phyloP scores from a whole-genome alignment of 164 flowering plant genomes.

The Magnolia changhungtana region DNA sequence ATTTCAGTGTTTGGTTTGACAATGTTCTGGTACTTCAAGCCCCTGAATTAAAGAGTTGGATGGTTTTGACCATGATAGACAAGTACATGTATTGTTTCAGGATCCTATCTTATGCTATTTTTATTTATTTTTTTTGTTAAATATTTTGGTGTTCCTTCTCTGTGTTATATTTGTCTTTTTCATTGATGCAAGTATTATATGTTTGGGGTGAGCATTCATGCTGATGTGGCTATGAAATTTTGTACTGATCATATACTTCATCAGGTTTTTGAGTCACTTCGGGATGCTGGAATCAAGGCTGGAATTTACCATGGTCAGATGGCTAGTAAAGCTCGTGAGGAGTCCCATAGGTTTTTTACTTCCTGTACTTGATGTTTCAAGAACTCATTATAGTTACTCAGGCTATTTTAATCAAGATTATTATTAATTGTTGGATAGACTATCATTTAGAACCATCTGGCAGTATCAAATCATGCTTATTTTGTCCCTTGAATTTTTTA shows the following conservation, averaged over 20 bases:
- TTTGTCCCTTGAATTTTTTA: too few relatives aligned
- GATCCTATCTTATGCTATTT: too few relatives aligned
- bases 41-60: too few relatives aligned
- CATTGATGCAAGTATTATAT: too few relatives aligned
- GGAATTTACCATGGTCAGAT: constrained; percentile 68
- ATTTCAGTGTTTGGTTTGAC: too few relatives aligned
- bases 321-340: constrained; percentile 46
- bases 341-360: constrained; percentile 47
- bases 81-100: too few relatives aligned
- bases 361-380: not conserved
- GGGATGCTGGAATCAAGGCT: constrained; percentile 40
- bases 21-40: too few relatives aligned
- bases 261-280: constrained; percentile 44
- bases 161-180: too few relatives aligned
- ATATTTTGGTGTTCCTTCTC: too few relatives aligned
- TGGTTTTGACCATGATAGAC: too few relatives aligned
- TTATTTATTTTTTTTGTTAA: too few relatives aligned
- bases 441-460: not conserved
- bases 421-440: not conserved
- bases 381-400: not conserved
- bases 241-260: not conserved
- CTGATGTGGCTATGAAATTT: not conserved
- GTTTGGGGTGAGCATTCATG: not conserved
- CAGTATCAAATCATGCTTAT: too few relatives aligned
- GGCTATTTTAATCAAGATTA: not conserved